phyloP scores from a whole-genome alignment of 306 rosid genomes.

The Gillenia trifoliata region DNA sequence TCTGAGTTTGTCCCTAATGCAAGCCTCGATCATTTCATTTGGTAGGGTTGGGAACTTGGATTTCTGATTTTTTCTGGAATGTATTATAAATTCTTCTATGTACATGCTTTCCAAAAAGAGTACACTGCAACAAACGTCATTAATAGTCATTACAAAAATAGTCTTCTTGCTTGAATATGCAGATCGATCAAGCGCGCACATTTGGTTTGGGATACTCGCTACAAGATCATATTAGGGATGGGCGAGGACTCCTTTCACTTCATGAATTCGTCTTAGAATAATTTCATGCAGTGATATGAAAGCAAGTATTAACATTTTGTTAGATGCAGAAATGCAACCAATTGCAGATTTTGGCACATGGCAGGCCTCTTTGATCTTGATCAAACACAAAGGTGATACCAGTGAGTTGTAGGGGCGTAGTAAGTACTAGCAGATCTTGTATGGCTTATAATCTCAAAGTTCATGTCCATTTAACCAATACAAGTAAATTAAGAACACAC shows the following conservation, averaged over 20 bases:
- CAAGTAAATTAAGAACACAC: background rate
- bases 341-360: conserved; percentile 3
- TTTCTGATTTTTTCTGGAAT: background rate
- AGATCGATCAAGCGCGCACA: background rate
- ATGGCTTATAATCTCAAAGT: background rate
- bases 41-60: background rate
- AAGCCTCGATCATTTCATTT: conserved; percentile 5
- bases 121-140: background rate
- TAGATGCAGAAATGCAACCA: background rate
- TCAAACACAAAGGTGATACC: conserved; percentile 8
- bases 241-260: background rate
- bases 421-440: background rate
- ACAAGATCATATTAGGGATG: background rate
- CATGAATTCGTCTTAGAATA: conserved; percentile 2
- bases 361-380: background rate
- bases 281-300: background rate
- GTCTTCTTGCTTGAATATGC: background rate
- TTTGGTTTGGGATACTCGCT: background rate
- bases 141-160: too few species aligned
- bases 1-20: background rate
- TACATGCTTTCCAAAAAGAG: background rate
- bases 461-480: background rate
- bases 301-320: background rate
- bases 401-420: background rate
- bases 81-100: background rate